Evolutionary conservation across 164 flowering plant species (phyloP), one percentile per base, ranked within the genome.

Genomic region (Protea cynaroides): DNA sequence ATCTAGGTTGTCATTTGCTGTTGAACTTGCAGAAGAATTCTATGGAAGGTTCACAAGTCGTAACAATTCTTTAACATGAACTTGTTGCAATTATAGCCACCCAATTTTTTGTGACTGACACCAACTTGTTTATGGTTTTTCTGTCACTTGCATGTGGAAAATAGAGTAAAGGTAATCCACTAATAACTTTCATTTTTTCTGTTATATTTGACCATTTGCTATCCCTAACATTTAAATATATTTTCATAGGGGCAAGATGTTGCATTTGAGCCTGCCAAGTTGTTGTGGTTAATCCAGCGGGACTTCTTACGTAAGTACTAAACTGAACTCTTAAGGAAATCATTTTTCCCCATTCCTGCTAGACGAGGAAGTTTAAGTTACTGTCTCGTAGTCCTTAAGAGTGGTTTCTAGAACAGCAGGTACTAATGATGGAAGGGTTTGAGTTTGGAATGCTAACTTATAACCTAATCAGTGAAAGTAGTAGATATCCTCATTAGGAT

Each of bases 1-100:
- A 75, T 92, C 99, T 65, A 80, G 99, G 23, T 67, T 95, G 64
- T 95, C 99, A 57, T 95, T 95, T 82, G 99, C 99, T 59, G 97
- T 95, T 78, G 99, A 95, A 78, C 94, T 95, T 75, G 99, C 99
- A 56, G 99, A 95, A 85, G 99, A 95, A 75, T 95, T 95, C 64
- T 92, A 95, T 79, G 97, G 97, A 79, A 95, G 99, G 99, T 92
- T 44, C 70, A 67, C 53, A 61, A n/a, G 19, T 22, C 7, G 10
- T 49, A 36, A 1, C 46, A 25, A 34, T 37, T 36, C 2, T 3
- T 51, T 25, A 23, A 19, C 44, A 24, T 36, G 37, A 7, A 22
- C 54, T 43, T 56, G 51, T 23, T 23, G 56, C 29, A 29, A 29
- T 29, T 29, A 29, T 29, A 29, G 34, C 34, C 34, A 29, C 34